These are phyloP conservation scores for Phytopythium vexans DNA, from an alignment of 352 stramenopile species.

Conservation along the genomic window DNA sequence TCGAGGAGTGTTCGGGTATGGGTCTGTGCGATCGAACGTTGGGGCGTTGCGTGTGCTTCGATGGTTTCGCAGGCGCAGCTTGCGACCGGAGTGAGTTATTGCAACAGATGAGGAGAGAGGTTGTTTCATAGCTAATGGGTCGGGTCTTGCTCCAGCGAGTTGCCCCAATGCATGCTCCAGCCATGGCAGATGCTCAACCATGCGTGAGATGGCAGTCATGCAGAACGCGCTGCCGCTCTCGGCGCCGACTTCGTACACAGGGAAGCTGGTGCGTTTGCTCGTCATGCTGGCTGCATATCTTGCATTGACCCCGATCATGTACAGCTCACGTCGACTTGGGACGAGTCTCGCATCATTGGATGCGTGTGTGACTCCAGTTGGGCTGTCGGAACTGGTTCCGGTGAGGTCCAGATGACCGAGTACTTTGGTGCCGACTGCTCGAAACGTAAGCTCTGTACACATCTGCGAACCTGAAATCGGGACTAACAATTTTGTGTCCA, in stretches of 20 bases:
- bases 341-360: slow-evolving; percentile 87
- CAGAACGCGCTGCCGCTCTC: slow-evolving; percentile 68
- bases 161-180: slow-evolving; percentile 74
- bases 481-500: background rate
- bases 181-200: slow-evolving; percentile 75
- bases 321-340: slow-evolving; percentile 77
- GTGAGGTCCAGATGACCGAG: slow-evolving; percentile 80
- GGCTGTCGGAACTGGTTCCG: slow-evolving; percentile 68
- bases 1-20: slow-evolving; percentile 87
- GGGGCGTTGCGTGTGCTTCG: slow-evolving; percentile 80
- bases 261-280: slow-evolving; percentile 23
- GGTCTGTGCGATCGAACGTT: slow-evolving; percentile 73
- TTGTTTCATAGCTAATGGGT: slow-evolving; percentile 5
- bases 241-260: slow-evolving; percentile 59
- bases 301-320: slow-evolving; percentile 1
- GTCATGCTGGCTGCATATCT: too few species aligned
- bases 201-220: slow-evolving; percentile 71
- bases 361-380: slow-evolving; percentile 89
- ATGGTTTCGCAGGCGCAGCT: slow-evolving; percentile 72
- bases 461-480: background rate
- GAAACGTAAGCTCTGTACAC: slow-evolving; percentile 33
- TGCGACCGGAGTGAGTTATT: slow-evolving; percentile 63
- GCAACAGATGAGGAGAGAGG: background rate
- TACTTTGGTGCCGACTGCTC: slow-evolving; percentile 90
- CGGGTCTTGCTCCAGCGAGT: slow-evolving; percentile 21